A percentile compares a stretch with the other conserved stretches of the same genome.
phyloP scores from a whole-genome alignment of 164 flowering plant species.

The Magnolia officinalis region DNA sequence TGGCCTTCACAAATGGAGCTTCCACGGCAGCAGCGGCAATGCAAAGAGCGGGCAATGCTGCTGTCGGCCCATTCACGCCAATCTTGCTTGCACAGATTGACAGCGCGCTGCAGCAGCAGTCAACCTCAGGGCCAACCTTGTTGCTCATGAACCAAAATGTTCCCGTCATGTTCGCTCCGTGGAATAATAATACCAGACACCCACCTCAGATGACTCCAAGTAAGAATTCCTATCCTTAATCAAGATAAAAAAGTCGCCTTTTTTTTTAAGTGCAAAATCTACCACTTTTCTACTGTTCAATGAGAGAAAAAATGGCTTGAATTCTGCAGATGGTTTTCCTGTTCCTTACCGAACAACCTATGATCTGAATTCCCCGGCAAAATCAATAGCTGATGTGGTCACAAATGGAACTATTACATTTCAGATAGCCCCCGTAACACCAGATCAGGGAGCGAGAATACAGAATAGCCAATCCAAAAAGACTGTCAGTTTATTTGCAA shows the following conservation, averaged over 20 bases:
- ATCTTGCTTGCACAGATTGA: neutral
- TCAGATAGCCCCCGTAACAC: constrained; percentile 20
- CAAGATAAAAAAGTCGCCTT: neutral
- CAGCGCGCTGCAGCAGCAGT: neutral
- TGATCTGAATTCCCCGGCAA: constrained; percentile 25
- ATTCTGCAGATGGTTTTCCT: constrained; percentile 27
- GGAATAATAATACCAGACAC: too few species aligned
- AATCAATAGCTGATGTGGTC: constrained; percentile 11
- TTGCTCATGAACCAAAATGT: neutral
- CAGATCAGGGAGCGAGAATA: constrained; percentile 3
- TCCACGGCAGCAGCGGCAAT: neutral
- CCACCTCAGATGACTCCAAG: neutral
- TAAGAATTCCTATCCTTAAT: neutral
- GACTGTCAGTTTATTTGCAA: constrained; percentile 1
- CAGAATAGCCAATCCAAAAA: constrained; percentile 4
- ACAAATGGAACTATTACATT: constrained; percentile 6
- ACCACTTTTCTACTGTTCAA: neutral
- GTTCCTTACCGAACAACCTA: constrained; percentile 6
- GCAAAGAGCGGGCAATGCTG: neutral
- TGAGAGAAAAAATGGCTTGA: neutral
- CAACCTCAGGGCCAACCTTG: neutral
- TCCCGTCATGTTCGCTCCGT: neutral
- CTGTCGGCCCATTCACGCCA: neutral
- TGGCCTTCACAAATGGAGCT: neutral
- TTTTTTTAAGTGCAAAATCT: too few species aligned